Base-by-base conservation (phyloP, 495 filamentous ascomycete species). In the Xylaria flabelliformis region DNA sequence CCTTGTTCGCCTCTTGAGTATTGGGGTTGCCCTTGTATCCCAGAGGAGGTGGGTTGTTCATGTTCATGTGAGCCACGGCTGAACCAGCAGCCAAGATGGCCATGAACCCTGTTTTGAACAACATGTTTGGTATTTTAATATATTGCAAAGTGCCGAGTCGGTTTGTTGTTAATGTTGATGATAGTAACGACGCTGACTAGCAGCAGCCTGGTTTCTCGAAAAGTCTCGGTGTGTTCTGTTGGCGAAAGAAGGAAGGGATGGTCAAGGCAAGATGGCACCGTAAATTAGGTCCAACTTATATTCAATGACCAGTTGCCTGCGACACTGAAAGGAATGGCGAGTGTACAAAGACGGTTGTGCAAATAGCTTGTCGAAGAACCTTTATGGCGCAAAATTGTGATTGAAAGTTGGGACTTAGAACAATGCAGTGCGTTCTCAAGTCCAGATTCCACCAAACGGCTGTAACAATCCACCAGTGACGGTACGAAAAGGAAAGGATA, bases 1-100 rank as follows among this genome's bases (percentile, higher is more conserved):
- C 85, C 70, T 82, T 82, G 63, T 84, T 74, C 48, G 63, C 64
- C 21, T 76, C 62, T 64, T 77, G 75, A 32, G 82, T 79, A 72
- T 85, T 79, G 19, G 84, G 81, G 83, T 89, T 90, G 76, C 70
- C 78, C 76, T 85, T 85, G 75, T 83, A 85, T 24, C 83, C 80
- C 66, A 91, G 81, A 10, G 88, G 88, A 19, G 83, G 73, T n/a
- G 90, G 90, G 65, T 81, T 81, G 29, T 73, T 74, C 84, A 93
- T 87, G 75, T 85, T 80, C 84, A 91, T 90, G 79, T 92, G 91
- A 15, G 86, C 89, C 71, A 62, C 79, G 68, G 79, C 78, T 46
- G 80, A 70, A 59, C 80, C 74, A 13, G 83, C 72, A 58, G 81
- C 82, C 62, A 85, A 76, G 34, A 76, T 67, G 67, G 72, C 71